A percentile compares a stretch with the other conserved stretches of the same genome.
Evolutionary conservation across 179 eudicot genomes (phyloP).

Genomic region (Silene vulgaris): DNA sequence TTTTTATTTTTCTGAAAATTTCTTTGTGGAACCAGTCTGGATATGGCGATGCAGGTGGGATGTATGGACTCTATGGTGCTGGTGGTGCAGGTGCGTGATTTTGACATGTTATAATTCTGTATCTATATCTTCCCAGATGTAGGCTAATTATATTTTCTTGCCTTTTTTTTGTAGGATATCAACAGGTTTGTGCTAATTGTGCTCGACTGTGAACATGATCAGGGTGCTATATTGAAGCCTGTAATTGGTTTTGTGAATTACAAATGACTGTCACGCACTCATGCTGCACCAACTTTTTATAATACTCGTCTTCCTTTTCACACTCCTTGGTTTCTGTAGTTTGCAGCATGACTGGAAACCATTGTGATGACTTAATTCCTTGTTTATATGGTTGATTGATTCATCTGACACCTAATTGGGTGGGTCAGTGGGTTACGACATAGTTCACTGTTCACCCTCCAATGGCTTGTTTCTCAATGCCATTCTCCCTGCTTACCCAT

Average conservation of each 20-base stretch:
- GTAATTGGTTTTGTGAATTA: conserved; percentile 12
- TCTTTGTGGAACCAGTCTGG: conserved; percentile 30
- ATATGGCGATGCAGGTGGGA: conserved; percentile 37
- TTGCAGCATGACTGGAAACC: neutral
- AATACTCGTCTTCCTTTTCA: neutral
- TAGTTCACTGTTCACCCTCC: neutral
- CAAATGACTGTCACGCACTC: neutral
- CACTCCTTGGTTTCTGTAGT: neutral
- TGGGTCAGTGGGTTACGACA: neutral
- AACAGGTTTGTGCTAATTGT: conserved; percentile 34
- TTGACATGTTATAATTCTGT: neutral
- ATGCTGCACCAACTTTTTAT: neutral
- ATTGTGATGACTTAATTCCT: too few species aligned
- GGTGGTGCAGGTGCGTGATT: conserved; percentile 37
- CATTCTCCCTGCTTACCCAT: neutral
- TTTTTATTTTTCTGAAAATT: neutral
- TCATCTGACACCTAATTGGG: neutral
- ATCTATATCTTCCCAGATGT: neutral
- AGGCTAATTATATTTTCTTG: conserved; percentile 9
- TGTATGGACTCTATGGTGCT: conserved; percentile 32
- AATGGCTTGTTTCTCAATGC: neutral
- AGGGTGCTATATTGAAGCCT: neutral
- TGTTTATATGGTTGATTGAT: neutral
- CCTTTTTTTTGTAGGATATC: conserved; percentile 29
- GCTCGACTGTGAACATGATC: neutral